Base-by-base conservation (phyloP, 2,329 filamentous ascomycete genomes). In the Arthrinium puccinioides region DNA sequence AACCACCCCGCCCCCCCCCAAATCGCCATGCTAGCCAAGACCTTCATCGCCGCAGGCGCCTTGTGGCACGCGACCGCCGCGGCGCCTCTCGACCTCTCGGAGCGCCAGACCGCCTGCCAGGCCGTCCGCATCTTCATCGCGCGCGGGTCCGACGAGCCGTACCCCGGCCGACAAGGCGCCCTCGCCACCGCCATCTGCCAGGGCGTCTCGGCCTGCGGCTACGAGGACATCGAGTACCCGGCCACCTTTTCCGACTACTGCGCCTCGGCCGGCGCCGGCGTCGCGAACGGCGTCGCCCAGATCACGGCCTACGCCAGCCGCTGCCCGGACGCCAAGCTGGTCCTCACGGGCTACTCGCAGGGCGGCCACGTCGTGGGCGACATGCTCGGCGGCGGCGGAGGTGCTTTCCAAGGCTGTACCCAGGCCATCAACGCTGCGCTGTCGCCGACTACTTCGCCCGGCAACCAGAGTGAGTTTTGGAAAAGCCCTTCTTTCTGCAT, bases 161-260 rank as follows among this genome's bases (percentile, higher is more conserved):
- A 26, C 23, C 33, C 33, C 13, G 33, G 33, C 16, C 33, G 33
- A n/a, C 33, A 36, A 18, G 33, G 33, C 7, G 33, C 33, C 16
- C 33, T 36, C 11, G 33, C 24, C 13, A 19, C 19, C 16, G 33
- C 33, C 23, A 26, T 36, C 24, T 36, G 33, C 33, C 7, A 15
- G 5, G 33, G 23, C 18, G 13, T 36, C 11, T 20, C 33, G 16
- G 24, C 16, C 28, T 36, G 33, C 33, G 23, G 23, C 11, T 26
- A 26, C 33, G 33, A 36, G 33, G 33, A 36, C 24, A 24, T 36
- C 33, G 11, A 28, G 24, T 36, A 36, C 33, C 33, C 33, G 24
- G 33, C 33, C 16, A 36, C 33, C 16, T 27, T 36, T 19, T 23
- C 19, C 23, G 16, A 36, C 33, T 36, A 36, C 24, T 36, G 33